Evolutionary conservation across 2,329 filamentous ascomycete species (phyloP), one percentile per base, ranked within the genome.

Genomic region (Aspergillus hortae): DNA sequence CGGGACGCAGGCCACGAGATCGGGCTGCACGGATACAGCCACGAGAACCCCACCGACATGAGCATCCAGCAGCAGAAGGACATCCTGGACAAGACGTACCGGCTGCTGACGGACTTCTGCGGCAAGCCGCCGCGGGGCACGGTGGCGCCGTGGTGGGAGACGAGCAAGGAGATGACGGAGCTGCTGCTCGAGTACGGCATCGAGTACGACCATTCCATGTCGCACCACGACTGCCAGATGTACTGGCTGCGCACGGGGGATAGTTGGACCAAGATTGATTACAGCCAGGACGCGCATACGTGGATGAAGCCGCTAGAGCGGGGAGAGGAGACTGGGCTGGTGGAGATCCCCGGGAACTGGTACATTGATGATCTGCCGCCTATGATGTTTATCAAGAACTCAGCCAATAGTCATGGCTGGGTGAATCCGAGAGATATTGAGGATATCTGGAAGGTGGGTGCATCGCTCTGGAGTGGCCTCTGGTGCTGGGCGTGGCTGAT

Each of bases 131-230:
- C 89, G 0, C 75, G 86, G 0, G 88, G 88, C 1, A 85, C 80
- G 36, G 87, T 90, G 0, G 87, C 87, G 0, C 88, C 88, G 0
- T 91, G 82, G 80, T 91, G 87, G 87, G 87, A 90, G 64, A 84
- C 82, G 0, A 85, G 80, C 53, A 79, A 82, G 56, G 87, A 89
- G 63, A 86, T 85, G 4, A 81, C 82, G 0, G 71, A 77, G 35
- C 53, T 75, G 17, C 59, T 75, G 48, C 65, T 77, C n/a, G 62
- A 59, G 6, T 75, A 75, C 45, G 73, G 73, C 0, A 71, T 76
- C 17, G 71, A 76, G 56, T 73, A 73, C 55, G 74, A 76, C 51
- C 74, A 77, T 58, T 71, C 67, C 44, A 74, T 76, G 68, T 68
- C 66, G 12, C 74, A 76, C 47, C 67, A 76, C 52, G 74, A 76